Evolutionary conservation across 495 filamentous ascomycete species (phyloP), one percentile per base, ranked within the genome.

Genomic region (Penicillium alfredii): DNA sequence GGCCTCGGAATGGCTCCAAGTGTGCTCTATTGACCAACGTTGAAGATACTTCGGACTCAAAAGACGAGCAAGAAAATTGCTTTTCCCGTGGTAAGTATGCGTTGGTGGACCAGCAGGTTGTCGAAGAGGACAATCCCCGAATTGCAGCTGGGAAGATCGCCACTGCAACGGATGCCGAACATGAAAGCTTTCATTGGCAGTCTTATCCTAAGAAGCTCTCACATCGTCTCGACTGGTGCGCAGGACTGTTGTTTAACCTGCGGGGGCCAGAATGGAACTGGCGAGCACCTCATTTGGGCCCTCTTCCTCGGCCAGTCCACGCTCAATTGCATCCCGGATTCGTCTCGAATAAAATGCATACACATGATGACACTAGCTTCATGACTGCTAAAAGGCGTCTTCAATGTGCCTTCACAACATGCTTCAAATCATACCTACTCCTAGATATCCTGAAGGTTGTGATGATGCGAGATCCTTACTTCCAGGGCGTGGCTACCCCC

Each of bases 201-300:
- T 45, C 76, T 2, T 92, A 82, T 49, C 88, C 88, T 4, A 38
- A 61, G 10, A 56, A 64, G 3, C 69, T 88, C 30, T 38, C 51
- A 8, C 71, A 79, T 40, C 79, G 88, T 2, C 48, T 93, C 10
- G 72, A 76, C 37, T 95, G 87, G 86, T 71, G 73, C 8, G 55
- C 75, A 8, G 84, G 86, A 33, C 57, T 92, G 11, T 60, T 81
- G 25, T 70, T 71, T 41, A 82, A 81, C 42, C 79, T 88, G 49
- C 69, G 85, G 17, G 81, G 84, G 1, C 72, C 79, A 6, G 84
- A 85, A 46, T 95, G 86, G 86, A 86, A 81, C 49, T 85, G 78
- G 72, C 72, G 78, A 10, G 73, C 77, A 32, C 56, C 75, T 7
- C 68, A 67, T 14, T 53, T 85, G 3, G 78, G 77, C 6, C 69